Base-by-base conservation (phyloP, 768 basidiomycete genomes). In the Rhodotorula diobovata region DNA sequence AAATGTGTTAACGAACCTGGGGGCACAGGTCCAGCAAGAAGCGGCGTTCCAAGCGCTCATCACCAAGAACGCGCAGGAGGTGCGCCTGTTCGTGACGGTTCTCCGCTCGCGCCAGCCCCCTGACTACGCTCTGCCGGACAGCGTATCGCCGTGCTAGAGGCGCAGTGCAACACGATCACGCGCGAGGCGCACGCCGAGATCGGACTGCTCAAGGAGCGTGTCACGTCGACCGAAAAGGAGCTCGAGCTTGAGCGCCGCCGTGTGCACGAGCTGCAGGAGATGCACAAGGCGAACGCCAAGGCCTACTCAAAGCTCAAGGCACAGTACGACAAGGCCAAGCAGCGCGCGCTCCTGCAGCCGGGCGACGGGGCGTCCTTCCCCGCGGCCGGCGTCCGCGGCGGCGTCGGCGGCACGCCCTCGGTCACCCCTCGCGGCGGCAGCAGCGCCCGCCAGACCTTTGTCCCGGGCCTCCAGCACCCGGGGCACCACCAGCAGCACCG, bases 221-320 rank as follows among this genome's bases (percentile, higher is more conserved):
- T 67, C 11, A n/a, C 16, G 12, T 20, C 20, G 6, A 20, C 61
- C 23, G 61, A 76, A 51, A 61, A 51, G 25, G 77, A 77, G 25
- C 67, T 78, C 58, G 76, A 77, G 25, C 32, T 67, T 11, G 72
- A 76, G 55, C 65, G 65, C 14, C 64, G 76, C 10, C 71, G 75
- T 43, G 66, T 66, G 8, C 71, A 70, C n/a, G 76, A 78, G 28
- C 64, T 77, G 6, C 71, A 75, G n/a, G 76, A 79, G 39, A 64
- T 72, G n/a, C 66, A 76, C 70, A 63, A 63, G 35, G 63, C 61
- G 32, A 77, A 75, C 48, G 68, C 76, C 43, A 76, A 76, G 43
- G 76, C 77, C n/a, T 79, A 79, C 61, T 60, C 53, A 15, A 78
- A 78, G 71, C 76, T 79, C 56, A 75, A 76, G 67, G 76, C 68